phyloP scores from a whole-genome alignment of 2,329 filamentous ascomycete species.

The Diaporthe citri region DNA sequence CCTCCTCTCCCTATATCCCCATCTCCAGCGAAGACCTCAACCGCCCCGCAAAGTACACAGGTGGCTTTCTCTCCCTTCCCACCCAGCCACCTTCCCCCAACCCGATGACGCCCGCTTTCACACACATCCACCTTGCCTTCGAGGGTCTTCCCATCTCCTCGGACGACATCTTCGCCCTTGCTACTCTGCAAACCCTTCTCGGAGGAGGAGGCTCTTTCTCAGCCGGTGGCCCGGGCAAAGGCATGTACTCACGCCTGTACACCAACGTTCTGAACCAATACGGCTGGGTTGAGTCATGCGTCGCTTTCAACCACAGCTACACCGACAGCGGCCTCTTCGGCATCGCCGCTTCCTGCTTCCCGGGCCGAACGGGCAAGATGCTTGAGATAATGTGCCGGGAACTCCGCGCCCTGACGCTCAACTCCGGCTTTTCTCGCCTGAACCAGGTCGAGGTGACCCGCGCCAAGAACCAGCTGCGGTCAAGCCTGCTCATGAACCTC shows the following conservation, averaged over 20 bases:
- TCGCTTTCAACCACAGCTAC: conserved; percentile 98
- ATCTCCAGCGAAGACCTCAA: conserved; percentile 67
- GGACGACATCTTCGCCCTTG: conserved; percentile 94
- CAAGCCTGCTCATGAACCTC: conserved; percentile 94
- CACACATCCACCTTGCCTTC: conserved; percentile 95
- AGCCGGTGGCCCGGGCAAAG: conserved; percentile 95
- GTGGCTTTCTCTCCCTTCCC: conserved; percentile 90
- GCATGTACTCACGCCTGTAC: conserved; percentile 98
- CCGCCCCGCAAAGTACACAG: conserved; percentile 85
- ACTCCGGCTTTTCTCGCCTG: conserved; percentile 80
- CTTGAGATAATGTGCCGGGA: conserved; percentile 96
- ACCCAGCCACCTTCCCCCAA: conserved; percentile 82
- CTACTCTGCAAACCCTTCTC: conserved; percentile 93
- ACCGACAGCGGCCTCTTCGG: conserved; percentile 96
- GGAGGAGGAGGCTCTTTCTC: conserved; percentile 97
- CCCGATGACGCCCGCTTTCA: conserved; percentile 83
- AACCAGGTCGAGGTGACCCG: conserved; percentile 84
- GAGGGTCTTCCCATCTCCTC: conserved; percentile 92
- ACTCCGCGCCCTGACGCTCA: conserved; percentile 81
- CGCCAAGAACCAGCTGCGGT: conserved; percentile 96
- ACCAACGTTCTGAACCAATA: conserved; percentile 98
- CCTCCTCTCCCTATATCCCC: conserved; percentile 57
- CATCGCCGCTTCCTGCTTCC: conserved; percentile 88
- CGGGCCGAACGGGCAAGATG: conserved; percentile 83
- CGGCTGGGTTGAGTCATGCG: conserved; percentile 95